Evolutionary conservation across 768 basidiomycete species (phyloP), one percentile per base, ranked within the genome.

Genomic region (Astraeus odoratus): DNA sequence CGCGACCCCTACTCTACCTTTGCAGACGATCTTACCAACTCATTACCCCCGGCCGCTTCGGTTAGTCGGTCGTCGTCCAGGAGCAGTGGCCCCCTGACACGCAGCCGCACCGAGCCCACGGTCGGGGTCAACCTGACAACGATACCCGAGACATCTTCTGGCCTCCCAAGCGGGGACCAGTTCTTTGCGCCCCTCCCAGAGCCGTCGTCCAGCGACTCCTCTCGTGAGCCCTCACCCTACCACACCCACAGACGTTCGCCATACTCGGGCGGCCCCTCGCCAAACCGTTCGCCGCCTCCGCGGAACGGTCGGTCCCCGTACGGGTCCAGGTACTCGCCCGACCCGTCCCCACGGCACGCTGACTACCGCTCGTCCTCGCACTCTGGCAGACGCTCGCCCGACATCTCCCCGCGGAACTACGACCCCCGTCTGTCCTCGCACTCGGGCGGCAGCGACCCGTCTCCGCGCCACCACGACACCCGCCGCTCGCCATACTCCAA

Each of bases 61-160:
- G 47, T 58, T 7, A 46, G 52, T 1, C 12, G 52, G 12, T 49
- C 62, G 25, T 44, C 53, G 24, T 43, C 46, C 1, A 49, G 29
- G 9, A 29, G 20, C 12, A 6, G 43, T 4, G 37, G 44, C 4
- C 31, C 51, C 1, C 54, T 64, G 24, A 43, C 44, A 8, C 61
- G 62, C 12, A 64, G 55, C 36, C 62, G 61, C 31, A 64, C 62
- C 1, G 62, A 64, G 25, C 64, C 62, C 2, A 23, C 48, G n/a
- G 2, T 66, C 4, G 38, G 35, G 1, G 35, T 49, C 4, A 54
- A 57, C 33, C 44, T 64, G 25, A 44, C 54, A 10, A 64, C 62
- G 31, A 64, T 64, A 22, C 62, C 39, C 18, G 62, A 64, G 29
- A 46, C 56, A 7, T 46, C 54, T 25, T 55, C 59, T 18, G 5